phyloP scores from a whole-genome alignment of 2,329 filamentous ascomycete genomes.

The Shiraia bambusicola region DNA sequence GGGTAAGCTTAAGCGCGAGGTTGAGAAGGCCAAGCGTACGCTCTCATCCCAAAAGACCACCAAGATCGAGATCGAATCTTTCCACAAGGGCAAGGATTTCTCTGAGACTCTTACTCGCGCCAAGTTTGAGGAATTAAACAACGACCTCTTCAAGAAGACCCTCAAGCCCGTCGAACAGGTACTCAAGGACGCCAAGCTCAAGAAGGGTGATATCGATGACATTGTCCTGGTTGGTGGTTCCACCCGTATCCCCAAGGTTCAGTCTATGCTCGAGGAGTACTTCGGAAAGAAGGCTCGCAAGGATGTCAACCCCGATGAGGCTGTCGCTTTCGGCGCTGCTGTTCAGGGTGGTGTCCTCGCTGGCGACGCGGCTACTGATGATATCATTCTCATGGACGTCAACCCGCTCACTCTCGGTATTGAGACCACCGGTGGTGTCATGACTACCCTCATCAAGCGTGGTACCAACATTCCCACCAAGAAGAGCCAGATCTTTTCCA shows the following conservation, averaged over 20 bases:
- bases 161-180: slow-evolving; percentile 98
- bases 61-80: slow-evolving; percentile 93
- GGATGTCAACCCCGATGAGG: slow-evolving; percentile 99
- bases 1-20: slow-evolving; percentile 99
- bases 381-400: slow-evolving; percentile 92
- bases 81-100: slow-evolving; percentile 96
- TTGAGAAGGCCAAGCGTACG: slow-evolving; percentile 98
- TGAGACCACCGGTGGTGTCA: slow-evolving; percentile 94
- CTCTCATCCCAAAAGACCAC: slow-evolving; percentile 90
- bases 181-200: slow-evolving; percentile 95
- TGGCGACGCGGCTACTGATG: slow-evolving; percentile 78
- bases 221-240: slow-evolving; percentile 98
- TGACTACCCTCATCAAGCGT: slow-evolving; percentile 94
- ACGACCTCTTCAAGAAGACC: slow-evolving; percentile 98
- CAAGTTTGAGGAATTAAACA: slow-evolving; percentile 99
- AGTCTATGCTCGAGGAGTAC: slow-evolving; percentile 91
- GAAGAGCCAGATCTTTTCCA: slow-evolving; percentile 98
- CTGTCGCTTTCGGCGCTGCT: slow-evolving; percentile 95
- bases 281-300: slow-evolving; percentile 98
- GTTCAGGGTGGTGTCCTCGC: slow-evolving; percentile 95
- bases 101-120: slow-evolving; percentile 96
- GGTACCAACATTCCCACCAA: slow-evolving; percentile 93
- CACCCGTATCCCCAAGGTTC: slow-evolving; percentile 98
- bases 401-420: slow-evolving; percentile 96
- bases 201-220: slow-evolving; percentile 92